A percentile compares a stretch with the other conserved stretches of the same genome.
phyloP scores from a whole-genome alignment of 73 alveolate genomes.

The Paramecium sonneborni region DNA sequence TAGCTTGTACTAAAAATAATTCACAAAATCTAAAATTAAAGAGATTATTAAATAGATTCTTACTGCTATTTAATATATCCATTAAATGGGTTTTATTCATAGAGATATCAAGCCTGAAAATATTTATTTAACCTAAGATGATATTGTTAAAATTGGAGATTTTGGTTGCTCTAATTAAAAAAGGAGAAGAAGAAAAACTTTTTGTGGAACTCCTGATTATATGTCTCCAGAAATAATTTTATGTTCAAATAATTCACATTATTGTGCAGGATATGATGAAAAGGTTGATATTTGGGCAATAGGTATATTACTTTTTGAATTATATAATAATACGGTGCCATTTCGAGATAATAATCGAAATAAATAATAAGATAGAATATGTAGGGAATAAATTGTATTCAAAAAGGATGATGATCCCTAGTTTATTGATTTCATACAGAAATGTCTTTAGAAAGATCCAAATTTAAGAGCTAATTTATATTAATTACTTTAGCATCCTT shows the following conservation, averaged over 20 bases:
- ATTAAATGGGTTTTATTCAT: background rate
- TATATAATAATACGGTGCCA: conserved; percentile 73
- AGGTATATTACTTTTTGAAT: conserved; percentile 79
- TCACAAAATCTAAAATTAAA: background rate
- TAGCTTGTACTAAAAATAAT: background rate
- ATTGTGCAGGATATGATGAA: conserved; percentile 70
- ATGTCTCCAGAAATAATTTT: background rate
- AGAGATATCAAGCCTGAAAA: conserved; percentile 14
- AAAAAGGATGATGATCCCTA: too few species aligned
- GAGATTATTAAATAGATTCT: background rate
- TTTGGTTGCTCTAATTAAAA: background rate
- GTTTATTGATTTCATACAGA: too few species aligned
- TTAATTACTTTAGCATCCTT: background rate
- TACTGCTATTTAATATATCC: background rate
- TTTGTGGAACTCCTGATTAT: conserved; percentile 7
- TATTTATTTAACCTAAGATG: background rate
- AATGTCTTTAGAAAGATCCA: background rate
- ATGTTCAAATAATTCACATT: background rate
- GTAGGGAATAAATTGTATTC: too few species aligned
- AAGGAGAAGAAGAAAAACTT: background rate
- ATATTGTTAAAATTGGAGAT: background rate
- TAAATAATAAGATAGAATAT: background rate
- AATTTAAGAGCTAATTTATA: background rate
- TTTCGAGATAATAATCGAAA: conserved; percentile 36
- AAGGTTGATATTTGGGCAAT: conserved; percentile 93